phyloP scores from a whole-genome alignment of 192 early-diverging fungal genomes.

The Rhizophagus prolifer region DNA sequence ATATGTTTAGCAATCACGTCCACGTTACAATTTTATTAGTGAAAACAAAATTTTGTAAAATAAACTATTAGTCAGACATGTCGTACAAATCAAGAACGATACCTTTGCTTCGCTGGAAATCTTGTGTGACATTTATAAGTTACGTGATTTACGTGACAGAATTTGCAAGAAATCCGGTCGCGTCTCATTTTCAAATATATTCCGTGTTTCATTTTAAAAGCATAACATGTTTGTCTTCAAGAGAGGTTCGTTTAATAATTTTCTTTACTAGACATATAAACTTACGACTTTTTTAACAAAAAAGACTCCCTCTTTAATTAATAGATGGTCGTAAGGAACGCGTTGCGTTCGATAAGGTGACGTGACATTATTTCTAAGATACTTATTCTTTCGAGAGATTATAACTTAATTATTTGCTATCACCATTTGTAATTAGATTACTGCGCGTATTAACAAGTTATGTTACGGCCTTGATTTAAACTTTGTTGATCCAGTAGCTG shows the following conservation, averaged over 20 bases:
- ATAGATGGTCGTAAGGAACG: constrained; percentile 86
- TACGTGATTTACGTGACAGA: too few species aligned
- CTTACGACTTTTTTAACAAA: not conserved
- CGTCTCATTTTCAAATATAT: not conserved
- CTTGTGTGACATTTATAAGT: too few species aligned
- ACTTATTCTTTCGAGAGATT: not conserved
- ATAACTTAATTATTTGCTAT: not conserved
- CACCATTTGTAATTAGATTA: constrained; percentile 50
- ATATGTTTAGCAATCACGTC: too few species aligned
- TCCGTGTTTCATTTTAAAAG: not conserved
- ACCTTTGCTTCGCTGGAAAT: too few species aligned
- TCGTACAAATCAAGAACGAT: too few species aligned
- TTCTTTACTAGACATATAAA: too few species aligned
- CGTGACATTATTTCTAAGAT: not conserved
- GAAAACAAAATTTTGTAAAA: too few species aligned
- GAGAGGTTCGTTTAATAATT: constrained; percentile 3
- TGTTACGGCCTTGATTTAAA: constrained; percentile 94
- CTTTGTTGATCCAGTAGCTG: constrained; percentile 91
- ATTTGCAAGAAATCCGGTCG: too few species aligned
- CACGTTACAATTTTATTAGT: too few species aligned
- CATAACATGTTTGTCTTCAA: constrained; percentile 15
- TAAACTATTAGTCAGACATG: too few species aligned
- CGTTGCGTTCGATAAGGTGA: constrained; percentile 95
- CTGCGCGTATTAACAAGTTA: constrained; percentile 91
- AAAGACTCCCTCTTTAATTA: not conserved